phyloP scores from a whole-genome alignment of 345 rosid species.

The Excoecaria agallocha region DNA sequence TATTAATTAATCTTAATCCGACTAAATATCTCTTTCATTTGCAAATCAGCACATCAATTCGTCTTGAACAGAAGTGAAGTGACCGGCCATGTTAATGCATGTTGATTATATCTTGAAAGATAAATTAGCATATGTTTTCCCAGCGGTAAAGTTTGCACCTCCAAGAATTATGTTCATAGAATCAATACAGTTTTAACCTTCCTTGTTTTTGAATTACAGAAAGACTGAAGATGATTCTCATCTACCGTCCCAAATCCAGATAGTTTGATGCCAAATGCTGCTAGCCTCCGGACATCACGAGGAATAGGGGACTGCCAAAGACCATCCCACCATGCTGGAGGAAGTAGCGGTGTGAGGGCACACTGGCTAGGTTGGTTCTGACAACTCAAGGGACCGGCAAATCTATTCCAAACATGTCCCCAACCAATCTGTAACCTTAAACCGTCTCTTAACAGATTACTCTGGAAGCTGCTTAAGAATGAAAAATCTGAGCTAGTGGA shows the following conservation, averaged over 20 bases:
- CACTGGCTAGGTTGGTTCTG: constrained; percentile 70
- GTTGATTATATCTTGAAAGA: neutral
- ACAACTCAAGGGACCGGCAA: constrained; percentile 91
- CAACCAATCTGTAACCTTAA: constrained; percentile 78
- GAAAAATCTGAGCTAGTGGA: constrained; percentile 51
- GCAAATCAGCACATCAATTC: too few species aligned
- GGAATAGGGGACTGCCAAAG: constrained; percentile 90
- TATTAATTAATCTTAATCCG: too few species aligned
- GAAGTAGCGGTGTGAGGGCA: constrained; percentile 81
- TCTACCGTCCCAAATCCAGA: constrained; percentile 76
- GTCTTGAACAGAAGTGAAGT: too few species aligned
- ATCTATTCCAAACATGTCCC: constrained; percentile 98
- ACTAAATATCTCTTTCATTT: too few species aligned
- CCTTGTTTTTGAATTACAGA: constrained; percentile 60
- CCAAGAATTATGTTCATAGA: constrained; percentile 21
- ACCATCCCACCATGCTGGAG: constrained; percentile 99
- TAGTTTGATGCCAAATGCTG: constrained; percentile 63
- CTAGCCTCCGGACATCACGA: constrained; percentile 63
- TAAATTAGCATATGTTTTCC: neutral
- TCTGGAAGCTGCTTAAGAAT: constrained; percentile 86
- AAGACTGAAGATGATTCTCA: constrained; percentile 51
- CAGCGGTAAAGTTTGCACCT: neutral
- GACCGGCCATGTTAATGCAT: neutral
- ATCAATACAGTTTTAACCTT: constrained; percentile 46
- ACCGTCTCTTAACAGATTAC: constrained; percentile 62